Base-by-base conservation (phyloP, 768 basidiomycete species). In the Lepiota venenata region DNA sequence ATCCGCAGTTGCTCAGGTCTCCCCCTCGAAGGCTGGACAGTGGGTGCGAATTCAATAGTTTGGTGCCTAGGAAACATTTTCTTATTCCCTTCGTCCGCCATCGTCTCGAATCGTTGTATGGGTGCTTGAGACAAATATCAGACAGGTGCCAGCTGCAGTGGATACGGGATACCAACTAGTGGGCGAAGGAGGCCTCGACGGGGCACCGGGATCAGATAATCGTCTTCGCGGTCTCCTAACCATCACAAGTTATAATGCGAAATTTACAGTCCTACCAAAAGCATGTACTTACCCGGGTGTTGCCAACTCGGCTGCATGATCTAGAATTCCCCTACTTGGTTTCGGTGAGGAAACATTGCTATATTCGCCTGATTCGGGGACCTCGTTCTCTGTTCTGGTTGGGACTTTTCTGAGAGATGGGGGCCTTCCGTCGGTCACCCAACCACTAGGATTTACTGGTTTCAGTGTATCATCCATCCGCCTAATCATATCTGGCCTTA, bases 401-500 rank as follows among this genome's bases (percentile, higher is more conserved):
- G 40, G 16, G 4, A 21, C 18, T 20, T 42, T 41, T 29, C 47
- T 55, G 21, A 36, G n/a, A 22, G 52, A 58, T 41, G 43, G 61
- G 58, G 60, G 59, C 35, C 43, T 61, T n/a, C 74, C 76, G 56
- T 82, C 79, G 50, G 77, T 82, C 20, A 90, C 76, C 79, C 77
- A 82, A 4, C 90, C 89, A 59, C 81, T 91, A 2, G 90, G 90
- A 62, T 91, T 79, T 21, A 92, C 74, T 1, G 79, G 81, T 63
- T 81, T 82, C 5, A 86, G 88, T 1, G 82, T 78, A 44, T 77
- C 79, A 54, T 88, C 81, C 74, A 87, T 77, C 47, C 90, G 75
- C 27, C 82, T 79, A 52, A 93, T 91, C 89, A 92, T 91, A 51
- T 90, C 83, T 21, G 87, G 73, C 45, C 79, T 71, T 5, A 93